phyloP scores from a whole-genome alignment of 2,329 filamentous ascomycete genomes.

The Fusarium goolgardi region DNA sequence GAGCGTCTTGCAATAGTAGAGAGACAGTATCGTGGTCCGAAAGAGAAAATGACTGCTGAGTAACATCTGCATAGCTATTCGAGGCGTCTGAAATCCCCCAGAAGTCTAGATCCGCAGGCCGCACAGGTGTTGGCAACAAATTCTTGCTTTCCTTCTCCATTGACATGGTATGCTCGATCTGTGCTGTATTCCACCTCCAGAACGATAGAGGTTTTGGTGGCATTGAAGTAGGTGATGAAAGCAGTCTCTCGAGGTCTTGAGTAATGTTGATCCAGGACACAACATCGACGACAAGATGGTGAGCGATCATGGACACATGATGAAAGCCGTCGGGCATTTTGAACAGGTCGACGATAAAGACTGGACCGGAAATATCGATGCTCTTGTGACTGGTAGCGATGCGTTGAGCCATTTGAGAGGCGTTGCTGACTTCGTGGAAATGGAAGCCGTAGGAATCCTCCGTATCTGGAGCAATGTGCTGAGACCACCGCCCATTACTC shows the following conservation, averaged over 20 bases:
- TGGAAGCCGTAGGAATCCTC: constrained; percentile 38
- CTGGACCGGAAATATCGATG: constrained; percentile 4
- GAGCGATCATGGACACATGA: constrained; percentile 49
- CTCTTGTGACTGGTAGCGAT: constrained; percentile 12
- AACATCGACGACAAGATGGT: constrained; percentile 57
- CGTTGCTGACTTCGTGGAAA: constrained; percentile 24
- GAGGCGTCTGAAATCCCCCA: constrained; percentile 31
- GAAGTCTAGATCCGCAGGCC: constrained; percentile 24
- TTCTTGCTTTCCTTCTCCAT: background rate
- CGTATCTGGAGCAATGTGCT: constrained; percentile 40
- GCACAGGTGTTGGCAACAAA: constrained; percentile 19
- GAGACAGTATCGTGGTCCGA: constrained; percentile 3
- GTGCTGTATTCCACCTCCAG: constrained; percentile 53
- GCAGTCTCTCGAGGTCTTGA: constrained; percentile 56
- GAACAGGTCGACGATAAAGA: constrained; percentile 27
- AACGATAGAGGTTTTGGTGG: constrained; percentile 50
- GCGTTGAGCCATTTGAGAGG: background rate
- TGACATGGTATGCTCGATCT: constrained; percentile 48
- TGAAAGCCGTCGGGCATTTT: constrained; percentile 25
- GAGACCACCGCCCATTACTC: constrained; percentile 28
- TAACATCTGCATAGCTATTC: constrained; percentile 30
- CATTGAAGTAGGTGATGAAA: constrained; percentile 42
- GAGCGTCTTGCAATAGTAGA: constrained; percentile 41
- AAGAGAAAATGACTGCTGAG: constrained; percentile 12
- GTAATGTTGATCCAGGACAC: constrained; percentile 60